Evolutionary conservation across 179 eudicot species (phyloP).

Genomic region (Beta macrorhiza): DNA sequence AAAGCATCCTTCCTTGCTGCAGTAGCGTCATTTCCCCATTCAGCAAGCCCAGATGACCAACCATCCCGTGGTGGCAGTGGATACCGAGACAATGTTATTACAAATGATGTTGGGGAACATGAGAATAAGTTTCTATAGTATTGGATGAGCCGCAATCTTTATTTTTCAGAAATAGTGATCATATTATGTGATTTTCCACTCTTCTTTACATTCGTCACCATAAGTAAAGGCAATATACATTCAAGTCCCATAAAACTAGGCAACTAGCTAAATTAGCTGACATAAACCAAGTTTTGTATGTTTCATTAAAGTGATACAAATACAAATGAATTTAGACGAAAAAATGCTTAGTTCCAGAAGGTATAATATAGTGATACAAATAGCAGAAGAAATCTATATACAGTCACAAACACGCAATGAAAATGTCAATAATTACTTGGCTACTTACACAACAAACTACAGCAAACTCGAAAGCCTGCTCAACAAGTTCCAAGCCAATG

Average conservation of each 20-base stretch:
- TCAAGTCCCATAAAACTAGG: too few species aligned
- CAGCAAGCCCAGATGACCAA: too few species aligned
- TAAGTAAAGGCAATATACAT: too few species aligned
- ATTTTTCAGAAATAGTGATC: too few species aligned
- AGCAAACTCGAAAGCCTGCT: slow-evolving; percentile 8
- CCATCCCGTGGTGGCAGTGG: too few species aligned
- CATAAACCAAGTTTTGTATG: neutral
- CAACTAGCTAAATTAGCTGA: neutral
- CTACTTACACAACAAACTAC: slow-evolving; percentile 13
- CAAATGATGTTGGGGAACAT: too few species aligned
- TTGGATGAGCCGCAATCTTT: too few species aligned
- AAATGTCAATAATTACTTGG: neutral
- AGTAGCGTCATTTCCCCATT: too few species aligned
- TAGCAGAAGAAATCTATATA: neutral
- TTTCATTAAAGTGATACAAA: neutral
- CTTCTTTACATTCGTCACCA: too few species aligned
- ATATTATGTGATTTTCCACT: neutral
- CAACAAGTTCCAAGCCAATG: neutral
- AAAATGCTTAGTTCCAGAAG: slow-evolving; percentile 2
- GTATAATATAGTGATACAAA: neutral
- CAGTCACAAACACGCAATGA: slow-evolving; percentile 15
- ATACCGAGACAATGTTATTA: too few species aligned
- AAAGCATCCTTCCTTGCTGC: too few species aligned
- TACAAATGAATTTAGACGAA: neutral
- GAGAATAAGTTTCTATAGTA: too few species aligned